These are phyloP conservation scores for Sclerotinia glacialis DNA, from an alignment of 2,329 filamentous ascomycete species.

Conservation along the genomic window DNA sequence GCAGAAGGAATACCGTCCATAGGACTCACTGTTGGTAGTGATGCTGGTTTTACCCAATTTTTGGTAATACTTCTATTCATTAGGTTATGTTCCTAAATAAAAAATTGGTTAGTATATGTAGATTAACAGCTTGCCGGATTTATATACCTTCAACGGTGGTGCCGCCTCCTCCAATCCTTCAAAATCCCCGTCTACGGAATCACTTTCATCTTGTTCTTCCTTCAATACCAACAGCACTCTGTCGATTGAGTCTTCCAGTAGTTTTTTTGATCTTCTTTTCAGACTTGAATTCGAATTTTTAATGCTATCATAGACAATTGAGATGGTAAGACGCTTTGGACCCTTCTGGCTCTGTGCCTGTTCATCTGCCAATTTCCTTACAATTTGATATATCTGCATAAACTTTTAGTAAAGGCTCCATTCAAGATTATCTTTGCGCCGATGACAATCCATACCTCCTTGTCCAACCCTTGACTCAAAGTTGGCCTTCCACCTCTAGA, in stretches of 20 bases:
- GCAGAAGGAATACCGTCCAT: constrained; percentile 29
- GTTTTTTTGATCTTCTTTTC: constrained; percentile 75
- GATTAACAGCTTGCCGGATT: too few species aligned
- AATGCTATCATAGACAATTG: constrained; percentile 72
- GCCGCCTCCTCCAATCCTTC: constrained; percentile 45
- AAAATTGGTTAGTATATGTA: not conserved
- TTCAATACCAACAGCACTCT: constrained; percentile 72
- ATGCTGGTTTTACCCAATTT: constrained; percentile 50
- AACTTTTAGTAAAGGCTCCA: constrained; percentile 17
- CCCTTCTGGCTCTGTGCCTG: constrained; percentile 51
- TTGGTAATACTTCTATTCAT: constrained; percentile 65
- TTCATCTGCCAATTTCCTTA: constrained; percentile 72
- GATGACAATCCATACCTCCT: constrained; percentile 48
- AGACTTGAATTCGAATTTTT: constrained; percentile 84
- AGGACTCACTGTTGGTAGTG: constrained; percentile 31
- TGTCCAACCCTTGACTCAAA: constrained; percentile 58
- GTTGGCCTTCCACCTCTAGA: constrained; percentile 45
- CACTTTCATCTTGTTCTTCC: constrained; percentile 46
- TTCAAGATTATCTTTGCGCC: constrained; percentile 11
- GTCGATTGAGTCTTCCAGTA: constrained; percentile 82
- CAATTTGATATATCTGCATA: constrained; percentile 67
- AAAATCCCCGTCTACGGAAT: constrained; percentile 50
- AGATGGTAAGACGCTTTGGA: constrained; percentile 53
- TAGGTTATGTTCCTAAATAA: constrained; percentile 51
- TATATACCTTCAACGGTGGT: constrained; percentile 36